Base-by-base conservation (phyloP, 2,329 filamentous ascomycete species). In the Hypoxylon rubiginosum region DNA sequence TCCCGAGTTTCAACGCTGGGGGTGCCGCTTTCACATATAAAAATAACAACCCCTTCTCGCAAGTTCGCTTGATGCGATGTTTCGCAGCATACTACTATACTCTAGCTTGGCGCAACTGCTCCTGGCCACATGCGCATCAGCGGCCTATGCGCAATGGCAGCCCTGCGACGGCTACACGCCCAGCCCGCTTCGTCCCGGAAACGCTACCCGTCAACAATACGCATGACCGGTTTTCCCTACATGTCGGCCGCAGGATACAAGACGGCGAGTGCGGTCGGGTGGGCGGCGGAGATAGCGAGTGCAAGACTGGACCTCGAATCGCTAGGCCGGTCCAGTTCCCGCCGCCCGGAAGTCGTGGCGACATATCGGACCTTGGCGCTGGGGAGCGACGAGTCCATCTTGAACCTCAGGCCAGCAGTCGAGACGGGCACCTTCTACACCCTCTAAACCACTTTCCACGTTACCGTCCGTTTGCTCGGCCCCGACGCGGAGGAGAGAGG, bases 61-160 rank as follows among this genome's bases (percentile, higher is more conserved):
- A 45, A 19, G 41, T 19, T 21, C n/a, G 41, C 41, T 45, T 4
- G 13, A 45, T n/a, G 19, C 21, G 21, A 15, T 49, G 46, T 24
- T 32, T n/a, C 21, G 28, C 34, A 36, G 32, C 49, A 52, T 36
- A 11, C 55, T 60, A 51, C 17, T 41, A 36, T 51, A 24, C 32
- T 30, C 52, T 21, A 28, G 51, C 17, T 24, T 60, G 11, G 19
- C 60, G n/a, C 51, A 19, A 24, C 56, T 60, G 3, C 34, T 61
- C 3, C 52, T 43, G 17, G 56, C 50, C 13, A 53, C 56, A 17
- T 57, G 57, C 26, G 51, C 54, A 11, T 62, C 58, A 34, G 69
- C 57, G 7, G 69, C 69, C 24, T 70, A 72, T 36, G 60, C 68
- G 19, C 67, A 71, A 52, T 68, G 62, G 67, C 67, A 70, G 51